Conservation (phyloP, 192 early-diverging fungal genomes). For the Podila epicladia region DNA sequence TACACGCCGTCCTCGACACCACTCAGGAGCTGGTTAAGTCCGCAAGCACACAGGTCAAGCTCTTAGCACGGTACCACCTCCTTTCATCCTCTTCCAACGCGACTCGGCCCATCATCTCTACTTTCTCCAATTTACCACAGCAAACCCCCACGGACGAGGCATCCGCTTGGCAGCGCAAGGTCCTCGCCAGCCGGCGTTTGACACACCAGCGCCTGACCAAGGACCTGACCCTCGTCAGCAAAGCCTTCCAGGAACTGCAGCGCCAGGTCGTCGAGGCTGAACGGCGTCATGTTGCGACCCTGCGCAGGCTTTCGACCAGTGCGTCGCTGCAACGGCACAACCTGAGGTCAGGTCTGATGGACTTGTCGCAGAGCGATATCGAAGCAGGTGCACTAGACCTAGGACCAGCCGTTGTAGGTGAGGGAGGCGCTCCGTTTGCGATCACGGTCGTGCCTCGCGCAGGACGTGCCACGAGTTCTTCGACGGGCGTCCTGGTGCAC, state of each 20-base stretch:
- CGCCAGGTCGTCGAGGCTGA: constrained; percentile 29
- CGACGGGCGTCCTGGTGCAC: constrained; percentile 5
- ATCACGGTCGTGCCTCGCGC: background rate
- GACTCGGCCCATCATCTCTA: constrained; percentile 8
- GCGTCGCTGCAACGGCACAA: constrained; percentile 19
- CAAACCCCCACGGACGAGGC: background rate
- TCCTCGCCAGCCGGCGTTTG: constrained; percentile 16
- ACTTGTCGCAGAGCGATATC: constrained; percentile 26
- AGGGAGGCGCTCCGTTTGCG: background rate
- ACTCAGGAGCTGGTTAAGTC: constrained; percentile 48
- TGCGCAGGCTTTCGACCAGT: constrained; percentile 35
- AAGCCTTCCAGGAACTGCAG: constrained; percentile 40
- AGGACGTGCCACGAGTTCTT: background rate
- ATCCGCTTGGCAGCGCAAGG: constrained; percentile 21
- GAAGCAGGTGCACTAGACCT: constrained; percentile 11
- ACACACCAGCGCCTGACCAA: constrained; percentile 43
- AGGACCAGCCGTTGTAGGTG: no score
- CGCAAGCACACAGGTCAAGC: constrained; percentile 21
- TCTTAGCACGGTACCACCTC: constrained; percentile 32
- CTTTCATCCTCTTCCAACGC: background rate
- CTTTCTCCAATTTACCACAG: background rate
- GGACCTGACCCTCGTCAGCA: constrained; percentile 25
- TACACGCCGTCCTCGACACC: constrained; percentile 26
- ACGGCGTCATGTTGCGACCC: constrained; percentile 22
- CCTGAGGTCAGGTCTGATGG: constrained; percentile 26